Evolutionary conservation across 345 rosid species (phyloP).

Genomic region (Raphanus raphanistrum): DNA sequence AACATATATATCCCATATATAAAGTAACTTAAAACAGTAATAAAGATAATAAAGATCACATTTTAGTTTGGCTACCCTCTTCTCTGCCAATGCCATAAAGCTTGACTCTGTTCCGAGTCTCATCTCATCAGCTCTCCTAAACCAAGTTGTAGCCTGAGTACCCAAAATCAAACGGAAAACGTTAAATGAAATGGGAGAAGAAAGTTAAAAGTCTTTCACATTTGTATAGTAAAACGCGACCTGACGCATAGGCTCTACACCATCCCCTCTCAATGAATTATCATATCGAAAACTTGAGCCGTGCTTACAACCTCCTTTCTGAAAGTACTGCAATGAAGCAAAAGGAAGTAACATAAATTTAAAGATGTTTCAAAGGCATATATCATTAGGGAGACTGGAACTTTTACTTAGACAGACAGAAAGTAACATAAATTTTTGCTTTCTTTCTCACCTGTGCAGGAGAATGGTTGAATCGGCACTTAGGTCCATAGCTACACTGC

Average conservation of each 20-base stretch:
- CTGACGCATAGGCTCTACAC: background rate
- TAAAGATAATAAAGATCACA: background rate
- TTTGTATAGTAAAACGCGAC: background rate
- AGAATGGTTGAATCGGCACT: background rate
- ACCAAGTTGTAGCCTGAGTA: background rate
- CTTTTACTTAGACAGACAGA: too few species aligned
- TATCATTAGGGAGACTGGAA: background rate
- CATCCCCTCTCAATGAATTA: background rate
- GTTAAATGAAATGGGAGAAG: background rate
- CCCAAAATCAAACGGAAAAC: background rate
- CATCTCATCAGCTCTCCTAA: background rate
- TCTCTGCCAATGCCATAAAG: background rate
- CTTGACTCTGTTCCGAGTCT: background rate
- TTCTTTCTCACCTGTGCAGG: conserved; percentile 2
- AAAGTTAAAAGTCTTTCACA: background rate
- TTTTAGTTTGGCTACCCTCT: background rate
- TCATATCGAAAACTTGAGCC: background rate
- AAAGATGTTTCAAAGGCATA: background rate
- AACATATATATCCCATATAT: background rate
- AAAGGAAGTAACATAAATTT: conserved; percentile 5
- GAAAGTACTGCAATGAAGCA: background rate
- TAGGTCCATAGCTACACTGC: background rate
- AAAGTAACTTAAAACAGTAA: background rate
- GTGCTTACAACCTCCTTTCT: background rate
- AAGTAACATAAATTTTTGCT: too few species aligned